Conservation (phyloP, 345 rosid species). For the Acer saccharum region DNA sequence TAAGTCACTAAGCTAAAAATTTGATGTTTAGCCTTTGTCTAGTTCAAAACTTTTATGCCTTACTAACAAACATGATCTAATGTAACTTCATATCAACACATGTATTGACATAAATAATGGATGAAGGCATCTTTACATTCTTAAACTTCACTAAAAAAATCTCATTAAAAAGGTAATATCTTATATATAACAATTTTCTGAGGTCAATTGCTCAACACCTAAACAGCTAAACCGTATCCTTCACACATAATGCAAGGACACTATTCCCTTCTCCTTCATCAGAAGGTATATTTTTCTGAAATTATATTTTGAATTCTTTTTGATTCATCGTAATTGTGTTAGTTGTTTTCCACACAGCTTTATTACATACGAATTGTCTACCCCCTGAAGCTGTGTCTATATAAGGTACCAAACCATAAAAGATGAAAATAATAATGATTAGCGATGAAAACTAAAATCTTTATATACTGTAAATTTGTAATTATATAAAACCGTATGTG, state of each 20-base stretch:
- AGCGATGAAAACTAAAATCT: neutral
- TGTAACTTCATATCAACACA: neutral
- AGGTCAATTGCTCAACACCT: neutral
- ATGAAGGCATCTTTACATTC: neutral
- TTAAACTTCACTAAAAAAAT: neutral
- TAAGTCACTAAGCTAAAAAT: neutral
- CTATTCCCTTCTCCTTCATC: neutral
- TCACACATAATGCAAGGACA: neutral
- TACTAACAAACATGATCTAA: neutral
- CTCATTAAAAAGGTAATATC: neutral
- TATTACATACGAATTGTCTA: neutral
- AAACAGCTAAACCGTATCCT: neutral
- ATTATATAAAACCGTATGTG: neutral
- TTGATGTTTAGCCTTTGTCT: conserved; percentile 12
- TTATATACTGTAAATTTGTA: neutral
- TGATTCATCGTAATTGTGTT: neutral
- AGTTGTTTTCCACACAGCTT: neutral
- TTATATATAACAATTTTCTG: neutral
- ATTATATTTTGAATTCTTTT: neutral
- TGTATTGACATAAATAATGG: neutral
- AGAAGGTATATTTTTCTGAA: neutral
- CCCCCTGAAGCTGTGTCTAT: neutral
- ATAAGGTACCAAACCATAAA: neutral
- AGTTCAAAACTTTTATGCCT: neutral
- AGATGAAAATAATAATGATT: neutral